A percentile compares a stretch with the other conserved stretches of the same genome.
Conservation (phyloP, 2,329 filamentous ascomycete genomes). For the Colletotrichum shisoi region DNA sequence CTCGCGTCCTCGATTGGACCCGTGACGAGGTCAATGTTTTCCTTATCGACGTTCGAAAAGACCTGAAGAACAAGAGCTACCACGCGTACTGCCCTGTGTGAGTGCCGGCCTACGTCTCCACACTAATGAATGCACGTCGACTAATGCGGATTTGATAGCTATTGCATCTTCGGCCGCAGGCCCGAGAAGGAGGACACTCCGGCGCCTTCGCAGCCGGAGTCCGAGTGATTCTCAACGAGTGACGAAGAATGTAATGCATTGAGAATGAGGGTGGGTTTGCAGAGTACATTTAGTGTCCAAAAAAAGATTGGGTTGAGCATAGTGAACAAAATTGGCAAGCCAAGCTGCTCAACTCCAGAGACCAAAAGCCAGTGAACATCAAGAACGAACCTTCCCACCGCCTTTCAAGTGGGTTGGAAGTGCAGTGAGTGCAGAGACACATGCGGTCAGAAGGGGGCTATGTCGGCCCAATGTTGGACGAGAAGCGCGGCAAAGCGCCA, state of each 20-base stretch:
- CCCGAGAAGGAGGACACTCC: background rate
- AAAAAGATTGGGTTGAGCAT: too few species aligned
- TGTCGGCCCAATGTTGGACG: conserved; percentile 2
- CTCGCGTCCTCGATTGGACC: conserved; percentile 47
- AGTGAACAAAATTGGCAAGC: too few species aligned
- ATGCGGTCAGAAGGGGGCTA: background rate
- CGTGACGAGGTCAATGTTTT: conserved; percentile 48
- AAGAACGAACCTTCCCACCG: too few species aligned
- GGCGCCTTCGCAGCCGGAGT: background rate
- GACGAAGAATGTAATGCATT: background rate
- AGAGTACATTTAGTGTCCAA: too few species aligned
- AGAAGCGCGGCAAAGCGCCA: background rate
- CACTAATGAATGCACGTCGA: background rate
- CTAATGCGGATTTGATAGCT: background rate
- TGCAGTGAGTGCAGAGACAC: background rate
- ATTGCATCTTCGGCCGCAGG: conserved; percentile 18
- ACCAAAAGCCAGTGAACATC: too few species aligned
- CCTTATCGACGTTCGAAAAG: conserved; percentile 47
- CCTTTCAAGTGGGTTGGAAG: background rate
- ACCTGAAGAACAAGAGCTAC: conserved; percentile 46
- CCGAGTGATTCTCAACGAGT: background rate
- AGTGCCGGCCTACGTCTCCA: conserved; percentile 28
- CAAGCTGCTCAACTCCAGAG: too few species aligned
- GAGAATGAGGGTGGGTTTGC: too few species aligned
- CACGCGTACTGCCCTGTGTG: conserved; percentile 52